These are phyloP conservation scores for Wakefieldia striispora DNA, from an alignment of 768 basidiomycete genomes.

Conservation along the genomic window DNA sequence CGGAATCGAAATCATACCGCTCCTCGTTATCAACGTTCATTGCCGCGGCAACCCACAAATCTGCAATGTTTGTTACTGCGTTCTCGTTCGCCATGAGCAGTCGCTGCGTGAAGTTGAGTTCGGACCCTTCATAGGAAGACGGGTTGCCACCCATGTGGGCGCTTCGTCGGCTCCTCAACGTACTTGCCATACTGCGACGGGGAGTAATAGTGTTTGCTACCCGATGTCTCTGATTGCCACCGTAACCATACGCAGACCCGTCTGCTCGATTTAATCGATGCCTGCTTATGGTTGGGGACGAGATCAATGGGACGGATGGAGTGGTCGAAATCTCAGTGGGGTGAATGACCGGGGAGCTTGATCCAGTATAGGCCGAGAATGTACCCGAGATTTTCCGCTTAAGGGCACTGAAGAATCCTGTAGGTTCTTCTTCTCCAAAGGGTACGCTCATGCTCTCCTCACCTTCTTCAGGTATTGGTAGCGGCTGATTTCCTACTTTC, in stretches of 20 bases:
- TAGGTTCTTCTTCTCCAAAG: conserved; percentile 38
- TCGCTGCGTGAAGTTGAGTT: conserved; percentile 85
- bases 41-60: conserved; percentile 96
- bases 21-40: conserved; percentile 94
- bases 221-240: conserved; percentile 51
- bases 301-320: conserved; percentile 47
- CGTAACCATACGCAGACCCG: conserved; percentile 82
- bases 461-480: conserved; percentile 69
- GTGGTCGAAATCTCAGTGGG: conserved; percentile 31
- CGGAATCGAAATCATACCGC: conserved; percentile 51
- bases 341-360: conserved; percentile 45
- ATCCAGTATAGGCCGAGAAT: conserved; percentile 60
- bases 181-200: conserved; percentile 53
- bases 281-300: conserved; percentile 40
- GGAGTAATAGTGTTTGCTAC: conserved; percentile 48
- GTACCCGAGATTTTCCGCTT: conserved; percentile 50
- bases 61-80: conserved; percentile 90
- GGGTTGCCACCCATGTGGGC: conserved; percentile 43
- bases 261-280: conserved; percentile 55
- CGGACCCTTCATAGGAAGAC: conserved; percentile 43
- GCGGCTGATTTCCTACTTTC: conserved; percentile 49
- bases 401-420: conserved; percentile 38
- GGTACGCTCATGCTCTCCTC: conserved; percentile 52
- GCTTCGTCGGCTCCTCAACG: conserved; percentile 49
- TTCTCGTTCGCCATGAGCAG: conserved; percentile 92